These are phyloP conservation scores for Climacium dendroides DNA, from an alignment of 225 moss, liverwort and hornwort species.

Conservation along the genomic window DNA sequence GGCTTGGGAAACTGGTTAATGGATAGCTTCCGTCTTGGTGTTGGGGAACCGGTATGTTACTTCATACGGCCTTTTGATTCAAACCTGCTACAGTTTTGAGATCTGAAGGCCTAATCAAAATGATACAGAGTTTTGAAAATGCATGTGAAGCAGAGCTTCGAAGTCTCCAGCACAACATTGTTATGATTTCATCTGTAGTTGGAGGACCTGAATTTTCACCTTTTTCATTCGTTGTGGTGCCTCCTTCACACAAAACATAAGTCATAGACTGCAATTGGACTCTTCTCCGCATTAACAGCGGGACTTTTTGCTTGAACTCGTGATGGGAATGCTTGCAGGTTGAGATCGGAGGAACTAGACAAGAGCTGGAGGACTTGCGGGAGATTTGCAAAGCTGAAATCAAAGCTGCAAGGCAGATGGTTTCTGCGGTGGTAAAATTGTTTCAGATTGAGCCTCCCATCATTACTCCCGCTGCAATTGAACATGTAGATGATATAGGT, in stretches of 20 bases:
- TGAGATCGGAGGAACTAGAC: conserved; percentile 68
- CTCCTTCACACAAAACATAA: neutral
- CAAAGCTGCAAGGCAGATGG: conserved; percentile 61
- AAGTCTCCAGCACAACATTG: neutral
- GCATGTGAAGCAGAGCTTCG: neutral
- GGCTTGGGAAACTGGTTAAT: conserved; percentile 69
- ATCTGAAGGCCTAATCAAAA: neutral
- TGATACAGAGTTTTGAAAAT: neutral
- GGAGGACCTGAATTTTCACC: neutral
- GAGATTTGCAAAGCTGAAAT: conserved; percentile 74
- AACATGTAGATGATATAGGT: conserved; percentile 54
- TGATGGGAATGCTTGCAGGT: conserved; percentile 30
- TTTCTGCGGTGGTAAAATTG: conserved; percentile 55
- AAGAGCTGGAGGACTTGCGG: conserved; percentile 66
- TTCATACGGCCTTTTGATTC: neutral
- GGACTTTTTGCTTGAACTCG: neutral
- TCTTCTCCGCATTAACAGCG: neutral
- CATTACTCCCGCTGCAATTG: conserved; percentile 36
- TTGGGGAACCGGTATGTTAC: conserved; percentile 68
- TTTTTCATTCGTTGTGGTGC: neutral
- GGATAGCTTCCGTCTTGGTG: conserved; percentile 63
- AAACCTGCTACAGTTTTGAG: neutral
- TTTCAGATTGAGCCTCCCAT: conserved; percentile 46
- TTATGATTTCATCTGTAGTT: neutral
- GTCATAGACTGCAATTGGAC: neutral